A percentile compares a stretch with the other conserved stretches of the same genome.
Evolutionary conservation across 495 filamentous ascomycete genomes (phyloP).

Genomic region (Terfezia boudieri): DNA sequence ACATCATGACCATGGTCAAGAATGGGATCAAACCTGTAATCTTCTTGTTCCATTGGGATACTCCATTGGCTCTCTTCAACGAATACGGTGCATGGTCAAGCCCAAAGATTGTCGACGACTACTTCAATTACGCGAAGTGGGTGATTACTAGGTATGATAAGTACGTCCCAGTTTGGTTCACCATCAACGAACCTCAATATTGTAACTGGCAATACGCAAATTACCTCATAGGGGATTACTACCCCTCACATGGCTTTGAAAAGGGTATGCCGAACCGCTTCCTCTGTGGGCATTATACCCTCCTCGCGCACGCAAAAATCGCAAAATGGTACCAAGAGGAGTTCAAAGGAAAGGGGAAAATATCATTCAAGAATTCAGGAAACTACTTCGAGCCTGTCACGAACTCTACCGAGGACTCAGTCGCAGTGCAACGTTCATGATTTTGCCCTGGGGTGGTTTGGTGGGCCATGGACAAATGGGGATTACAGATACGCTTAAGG

Average conservation of each 20-base stretch:
- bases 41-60: conserved; percentile 28
- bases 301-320: conserved; percentile 23
- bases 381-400: conserved; percentile 22
- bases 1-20: conserved; percentile 22
- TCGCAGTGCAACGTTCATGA: conserved; percentile 18
- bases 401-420: conserved; percentile 16
- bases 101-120: conserved; percentile 23
- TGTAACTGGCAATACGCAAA: conserved; percentile 22
- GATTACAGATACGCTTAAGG: conserved; percentile 23
- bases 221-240: conserved; percentile 21
- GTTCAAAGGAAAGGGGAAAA: conserved; percentile 22
- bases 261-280: conserved; percentile 14
- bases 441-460: conserved; percentile 26
- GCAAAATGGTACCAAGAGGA: conserved; percentile 25
- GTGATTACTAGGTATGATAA: conserved; percentile 23
- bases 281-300: conserved; percentile 23
- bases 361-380: conserved; percentile 23
- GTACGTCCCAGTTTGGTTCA: conserved; percentile 25
- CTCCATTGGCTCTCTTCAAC: conserved; percentile 24
- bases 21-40: conserved; percentile 22
- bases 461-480: conserved; percentile 24
- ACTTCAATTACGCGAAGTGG: conserved; percentile 24
- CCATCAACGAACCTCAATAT: conserved; percentile 24
- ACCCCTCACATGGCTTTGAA: conserved; percentile 18
- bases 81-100: conserved; percentile 25